Evolutionary conservation across 2,329 filamentous ascomycete species (phyloP).

Genomic region (Aciculosporium take): DNA sequence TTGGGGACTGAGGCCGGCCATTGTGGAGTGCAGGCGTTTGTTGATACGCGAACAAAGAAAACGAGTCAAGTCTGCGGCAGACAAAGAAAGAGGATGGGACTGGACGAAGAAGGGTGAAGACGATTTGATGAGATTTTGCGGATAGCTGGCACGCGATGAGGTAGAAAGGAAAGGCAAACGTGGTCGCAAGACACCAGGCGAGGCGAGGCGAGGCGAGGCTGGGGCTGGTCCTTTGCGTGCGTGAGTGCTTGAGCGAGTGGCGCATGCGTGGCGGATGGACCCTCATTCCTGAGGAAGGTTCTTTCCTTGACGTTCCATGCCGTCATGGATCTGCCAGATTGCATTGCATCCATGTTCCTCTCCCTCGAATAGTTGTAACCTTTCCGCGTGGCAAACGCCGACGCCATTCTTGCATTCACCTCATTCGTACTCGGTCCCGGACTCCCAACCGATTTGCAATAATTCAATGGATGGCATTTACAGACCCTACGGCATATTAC

Average conservation of each 20-base stretch:
- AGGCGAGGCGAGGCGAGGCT: not conserved
- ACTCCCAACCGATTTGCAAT: too few relatives aligned
- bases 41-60: conserved; percentile 1
- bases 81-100: not conserved
- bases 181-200: conserved; percentile 4
- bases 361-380: too few relatives aligned
- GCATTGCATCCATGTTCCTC: too few relatives aligned
- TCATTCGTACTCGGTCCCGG: too few relatives aligned
- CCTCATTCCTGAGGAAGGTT: too few relatives aligned
- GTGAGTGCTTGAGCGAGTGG: not conserved
- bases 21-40: conserved; percentile 25
- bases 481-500: too few relatives aligned
- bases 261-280: not conserved
- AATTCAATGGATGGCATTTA: too few relatives aligned
- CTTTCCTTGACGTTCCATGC: not conserved
- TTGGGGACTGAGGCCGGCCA: conserved; percentile 49
- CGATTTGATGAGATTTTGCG: not conserved
- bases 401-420: too few relatives aligned
- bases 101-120: not conserved
- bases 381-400: too few relatives aligned
- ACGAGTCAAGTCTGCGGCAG: not conserved
- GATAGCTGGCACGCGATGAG: not conserved
- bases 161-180: not conserved
- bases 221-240: not conserved
- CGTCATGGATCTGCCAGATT: too few relatives aligned